These are phyloP conservation scores for Astragalus membranaceus DNA, from an alignment of 306 rosid species.

Conservation along the genomic window DNA sequence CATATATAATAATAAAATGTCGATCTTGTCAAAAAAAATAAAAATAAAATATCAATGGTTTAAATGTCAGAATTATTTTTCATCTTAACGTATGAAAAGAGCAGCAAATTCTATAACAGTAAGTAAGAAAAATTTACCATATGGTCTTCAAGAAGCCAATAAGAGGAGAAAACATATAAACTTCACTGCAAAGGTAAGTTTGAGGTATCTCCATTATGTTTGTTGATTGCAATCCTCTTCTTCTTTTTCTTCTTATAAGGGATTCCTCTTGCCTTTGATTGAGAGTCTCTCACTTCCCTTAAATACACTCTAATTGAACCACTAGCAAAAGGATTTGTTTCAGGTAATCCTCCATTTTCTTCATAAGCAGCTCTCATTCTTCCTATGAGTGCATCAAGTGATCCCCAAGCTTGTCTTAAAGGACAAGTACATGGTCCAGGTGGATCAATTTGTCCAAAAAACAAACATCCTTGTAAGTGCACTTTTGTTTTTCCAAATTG, in stretches of 20 bases:
- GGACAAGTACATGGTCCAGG: slow-evolving; percentile 90
- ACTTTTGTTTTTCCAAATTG: slow-evolving; percentile 86
- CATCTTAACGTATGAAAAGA: background rate
- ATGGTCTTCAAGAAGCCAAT: slow-evolving; percentile 12
- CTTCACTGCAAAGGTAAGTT: slow-evolving; percentile 35
- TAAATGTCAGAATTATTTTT: background rate
- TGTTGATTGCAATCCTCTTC: slow-evolving; percentile 30
- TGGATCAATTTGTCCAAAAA: slow-evolving; percentile 66
- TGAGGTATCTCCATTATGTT: slow-evolving; percentile 27
- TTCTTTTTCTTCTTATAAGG: slow-evolving; percentile 85
- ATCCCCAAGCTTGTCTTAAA: slow-evolving; percentile 81
- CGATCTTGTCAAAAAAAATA: too few relatives aligned
- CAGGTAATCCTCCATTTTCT: slow-evolving; percentile 89
- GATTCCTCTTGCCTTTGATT: slow-evolving; percentile 81
- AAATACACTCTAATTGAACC: slow-evolving; percentile 73
- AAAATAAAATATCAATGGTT: too few relatives aligned
- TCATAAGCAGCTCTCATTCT: slow-evolving; percentile 88
- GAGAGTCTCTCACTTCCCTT: slow-evolving; percentile 72
- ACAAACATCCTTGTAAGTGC: slow-evolving; percentile 59
- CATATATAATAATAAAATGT: slow-evolving; percentile 4
- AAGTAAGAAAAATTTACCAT: slow-evolving; percentile 23
- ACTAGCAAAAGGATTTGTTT: slow-evolving; percentile 70
- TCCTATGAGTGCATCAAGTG: slow-evolving; percentile 85
- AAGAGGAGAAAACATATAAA: background rate
- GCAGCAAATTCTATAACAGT: background rate